Evolutionary conservation across 176 grass and related monocot genomes (phyloP).

Genomic region (Musa schizocarpa): DNA sequence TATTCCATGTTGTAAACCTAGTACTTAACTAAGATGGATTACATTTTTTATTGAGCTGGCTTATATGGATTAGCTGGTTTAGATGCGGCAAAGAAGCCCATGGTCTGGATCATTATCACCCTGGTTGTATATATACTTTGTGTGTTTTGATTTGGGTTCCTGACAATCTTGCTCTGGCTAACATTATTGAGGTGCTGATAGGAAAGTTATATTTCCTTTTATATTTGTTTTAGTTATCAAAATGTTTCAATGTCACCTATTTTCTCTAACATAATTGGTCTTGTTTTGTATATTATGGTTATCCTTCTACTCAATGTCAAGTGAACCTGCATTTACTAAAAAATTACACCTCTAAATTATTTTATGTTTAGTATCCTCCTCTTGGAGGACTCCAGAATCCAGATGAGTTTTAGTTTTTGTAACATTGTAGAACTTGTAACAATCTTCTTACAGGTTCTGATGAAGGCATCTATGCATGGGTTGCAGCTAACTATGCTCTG

Average conservation of each 20-base stretch:
- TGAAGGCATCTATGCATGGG: constrained; percentile 91
- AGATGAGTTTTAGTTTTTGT: background rate
- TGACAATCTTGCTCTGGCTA: too few species aligned
- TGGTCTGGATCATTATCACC: too few species aligned
- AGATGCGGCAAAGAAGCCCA: too few species aligned
- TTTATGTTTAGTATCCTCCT: background rate
- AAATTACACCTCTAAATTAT: background rate
- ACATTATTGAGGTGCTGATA: too few species aligned
- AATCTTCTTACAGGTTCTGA: constrained; percentile 47
- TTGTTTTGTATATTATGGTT: background rate
- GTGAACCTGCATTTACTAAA: background rate
- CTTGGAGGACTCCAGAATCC: background rate
- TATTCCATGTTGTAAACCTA: too few species aligned
- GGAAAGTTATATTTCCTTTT: too few species aligned
- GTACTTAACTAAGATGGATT: too few species aligned
- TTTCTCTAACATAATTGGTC: background rate
- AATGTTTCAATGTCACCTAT: background rate
- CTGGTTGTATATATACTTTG: too few species aligned
- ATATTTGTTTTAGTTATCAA: background rate
- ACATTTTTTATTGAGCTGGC: too few species aligned
- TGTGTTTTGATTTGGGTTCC: too few species aligned
- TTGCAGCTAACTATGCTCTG: constrained; percentile 90
- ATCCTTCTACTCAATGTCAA: background rate
- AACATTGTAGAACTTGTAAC: constrained; percentile 4
- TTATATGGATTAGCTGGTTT: too few species aligned